Base-by-base conservation (phyloP, 495 filamentous ascomycete genomes). In the Baudoinia panamericana region DNA sequence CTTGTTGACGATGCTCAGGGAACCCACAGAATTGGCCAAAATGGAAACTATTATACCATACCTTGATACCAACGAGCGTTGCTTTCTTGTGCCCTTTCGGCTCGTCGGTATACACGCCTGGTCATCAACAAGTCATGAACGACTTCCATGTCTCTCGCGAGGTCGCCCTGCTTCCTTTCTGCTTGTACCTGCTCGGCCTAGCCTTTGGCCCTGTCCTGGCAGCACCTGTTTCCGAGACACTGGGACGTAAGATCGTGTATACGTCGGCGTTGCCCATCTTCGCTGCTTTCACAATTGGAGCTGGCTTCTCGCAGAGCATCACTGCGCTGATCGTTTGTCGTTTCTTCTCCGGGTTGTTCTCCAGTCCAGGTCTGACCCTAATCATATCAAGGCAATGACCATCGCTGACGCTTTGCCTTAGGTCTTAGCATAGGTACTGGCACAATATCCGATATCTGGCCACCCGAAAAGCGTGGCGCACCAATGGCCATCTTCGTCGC, bases 91-190 rank as follows among this genome's bases (percentile, higher is more conserved):
- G 40, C 20, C 45, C 46, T 13, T 28, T 49, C 16, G 47, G 26
- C 11, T 34, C 45, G n/a, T 52, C 50, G 1, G 43, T 52, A 26
- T 52, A 44, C 29, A 38, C 41, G 24, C 46, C 50, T 21, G 50
- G 45, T n/a, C 13, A 20, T 12, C 19, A 41, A 26, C 22, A 49
- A 5, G 39, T 45, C 13, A 21, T 26, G 21, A 12, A 8, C 2
- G 24, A 39, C 12, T 52, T 52, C 16, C 13, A 26, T 13, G 36
- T 49, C 21, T 39, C 46, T n/a, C 9, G 19, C 5, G 39, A 41
- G 12, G 19, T 47, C 17, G 46, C 45, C 17, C 18, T 52, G 10
- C 37, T 48, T 11, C 45, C 50, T 12, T 36, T 40, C 18, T 29
- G 32, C 25, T 31, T 43, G 11, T 52, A 47, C 31, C 30, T 34